Evolutionary conservation across 2,329 filamentous ascomycete genomes (phyloP).

Genomic region (Ophioceras dolichostomum): DNA sequence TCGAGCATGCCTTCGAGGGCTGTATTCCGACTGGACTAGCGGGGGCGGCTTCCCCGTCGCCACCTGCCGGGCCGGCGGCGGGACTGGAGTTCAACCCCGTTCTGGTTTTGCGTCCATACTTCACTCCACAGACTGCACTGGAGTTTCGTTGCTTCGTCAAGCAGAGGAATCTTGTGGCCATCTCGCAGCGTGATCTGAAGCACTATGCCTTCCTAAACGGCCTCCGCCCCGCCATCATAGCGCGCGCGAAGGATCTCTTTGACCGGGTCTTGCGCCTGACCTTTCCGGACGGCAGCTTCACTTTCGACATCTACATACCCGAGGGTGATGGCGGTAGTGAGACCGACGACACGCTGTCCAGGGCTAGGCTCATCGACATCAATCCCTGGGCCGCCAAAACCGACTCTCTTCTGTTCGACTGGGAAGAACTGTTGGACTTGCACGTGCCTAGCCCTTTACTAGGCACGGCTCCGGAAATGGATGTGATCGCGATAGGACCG

Average conservation of each 20-base stretch:
- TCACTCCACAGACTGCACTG: constrained; percentile 77
- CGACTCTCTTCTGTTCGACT: constrained; percentile 79
- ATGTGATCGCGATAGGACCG: constrained; percentile 14
- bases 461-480: constrained; percentile 22
- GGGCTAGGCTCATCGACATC: constrained; percentile 81
- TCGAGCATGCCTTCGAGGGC: constrained; percentile 82
- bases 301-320: constrained; percentile 88
- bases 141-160: constrained; percentile 97
- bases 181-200: constrained; percentile 83
- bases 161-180: constrained; percentile 63
- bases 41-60: neutral
- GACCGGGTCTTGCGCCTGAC: constrained; percentile 57
- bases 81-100: constrained; percentile 51
- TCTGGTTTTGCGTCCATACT: constrained; percentile 77
- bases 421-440: constrained; percentile 73
- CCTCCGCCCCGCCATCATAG: constrained; percentile 52
- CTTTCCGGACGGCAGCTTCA: constrained; percentile 75
- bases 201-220: constrained; percentile 68
- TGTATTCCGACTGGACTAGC: constrained; percentile 2
- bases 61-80: too few species aligned
- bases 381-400: constrained; percentile 90
- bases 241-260: constrained; percentile 68
- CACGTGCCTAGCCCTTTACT: constrained; percentile 47
- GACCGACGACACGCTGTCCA: constrained; percentile 43
- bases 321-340: constrained; percentile 35